Conservation (phyloP, 73 alveolate species). For the Paramecium pentaurelia region DNA sequence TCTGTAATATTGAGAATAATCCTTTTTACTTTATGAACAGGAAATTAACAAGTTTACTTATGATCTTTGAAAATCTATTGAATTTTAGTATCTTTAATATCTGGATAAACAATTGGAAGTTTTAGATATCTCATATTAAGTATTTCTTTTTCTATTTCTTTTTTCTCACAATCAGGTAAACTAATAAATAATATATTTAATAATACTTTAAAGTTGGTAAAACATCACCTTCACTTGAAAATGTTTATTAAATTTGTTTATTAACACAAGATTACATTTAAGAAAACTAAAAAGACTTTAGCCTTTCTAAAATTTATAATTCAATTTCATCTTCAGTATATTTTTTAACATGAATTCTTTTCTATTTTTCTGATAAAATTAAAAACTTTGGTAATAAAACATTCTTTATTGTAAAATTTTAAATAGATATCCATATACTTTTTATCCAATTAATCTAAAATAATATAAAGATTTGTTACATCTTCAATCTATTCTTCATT, state of each 20-base stretch:
- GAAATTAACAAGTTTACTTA: not conserved
- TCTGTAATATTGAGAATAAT: not conserved
- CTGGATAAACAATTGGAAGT: not conserved
- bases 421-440: not conserved
- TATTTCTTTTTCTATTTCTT: not conserved
- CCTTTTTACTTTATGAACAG: not conserved
- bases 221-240: not conserved
- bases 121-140: not conserved
- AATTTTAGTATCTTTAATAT: not conserved
- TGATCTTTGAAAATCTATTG: not conserved
- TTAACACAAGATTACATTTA: not conserved
- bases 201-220: not conserved
- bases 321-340: conserved; percentile 2
- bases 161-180: conserved; percentile 5
- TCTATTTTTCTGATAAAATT: not conserved
- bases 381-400: not conserved
- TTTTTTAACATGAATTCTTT: not conserved
- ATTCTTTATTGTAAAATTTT: not conserved
- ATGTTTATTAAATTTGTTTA: not conserved
- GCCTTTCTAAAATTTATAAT: not conserved
- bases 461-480: not conserved
- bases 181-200: not conserved
- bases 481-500: not conserved
- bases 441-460: not conserved
- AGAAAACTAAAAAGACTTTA: not conserved